Conservation (phyloP, 306 rosid genomes). For the Ormosia emarginata region DNA sequence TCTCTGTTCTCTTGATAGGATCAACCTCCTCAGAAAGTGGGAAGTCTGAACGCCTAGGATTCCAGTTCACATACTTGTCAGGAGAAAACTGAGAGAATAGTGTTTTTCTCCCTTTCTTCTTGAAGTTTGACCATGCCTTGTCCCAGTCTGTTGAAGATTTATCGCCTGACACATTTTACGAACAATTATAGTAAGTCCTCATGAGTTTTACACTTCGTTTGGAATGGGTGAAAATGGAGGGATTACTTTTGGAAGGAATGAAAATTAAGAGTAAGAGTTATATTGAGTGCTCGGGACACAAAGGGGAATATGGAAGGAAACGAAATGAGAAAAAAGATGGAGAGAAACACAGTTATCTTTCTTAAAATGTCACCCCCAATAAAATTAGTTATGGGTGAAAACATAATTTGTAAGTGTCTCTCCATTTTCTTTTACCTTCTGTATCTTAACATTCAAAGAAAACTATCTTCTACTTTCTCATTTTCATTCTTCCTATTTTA, state of each 20-base stretch:
- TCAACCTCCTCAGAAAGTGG: constrained; percentile 88
- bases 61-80: constrained; percentile 87
- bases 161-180: constrained; percentile 47
- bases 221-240: constrained; percentile 34
- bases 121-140: constrained; percentile 85
- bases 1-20: constrained; percentile 86
- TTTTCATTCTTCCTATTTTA: background rate
- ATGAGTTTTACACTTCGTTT: background rate
- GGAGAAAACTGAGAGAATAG: constrained; percentile 66
- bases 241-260: background rate
- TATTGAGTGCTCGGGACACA: background rate
- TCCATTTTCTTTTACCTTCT: background rate
- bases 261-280: background rate
- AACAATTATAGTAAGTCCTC: background rate
- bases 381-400: background rate
- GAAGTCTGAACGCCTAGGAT: constrained; percentile 60
- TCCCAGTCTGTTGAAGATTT: constrained; percentile 86
- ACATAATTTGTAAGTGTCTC: background rate
- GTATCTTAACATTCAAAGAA: background rate
- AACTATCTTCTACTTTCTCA: background rate
- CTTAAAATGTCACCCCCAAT: background rate
- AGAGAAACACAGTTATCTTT: background rate
- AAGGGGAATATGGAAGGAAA: background rate
- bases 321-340: background rate
- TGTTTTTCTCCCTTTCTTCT: constrained; percentile 62